These are phyloP conservation scores for Daldinia childiae DNA, from an alignment of 495 filamentous ascomycete genomes.

Conservation along the genomic window DNA sequence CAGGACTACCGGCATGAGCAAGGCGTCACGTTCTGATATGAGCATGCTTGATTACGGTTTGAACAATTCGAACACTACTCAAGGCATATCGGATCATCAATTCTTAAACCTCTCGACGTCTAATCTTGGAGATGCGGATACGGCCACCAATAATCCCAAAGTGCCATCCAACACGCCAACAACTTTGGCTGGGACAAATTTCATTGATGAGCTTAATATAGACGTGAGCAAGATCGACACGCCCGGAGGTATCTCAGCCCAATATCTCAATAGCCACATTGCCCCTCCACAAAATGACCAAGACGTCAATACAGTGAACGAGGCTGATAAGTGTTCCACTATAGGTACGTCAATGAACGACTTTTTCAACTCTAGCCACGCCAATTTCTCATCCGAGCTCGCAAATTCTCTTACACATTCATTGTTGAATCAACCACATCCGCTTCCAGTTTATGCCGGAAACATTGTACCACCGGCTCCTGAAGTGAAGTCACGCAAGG, in stretches of 20 bases:
- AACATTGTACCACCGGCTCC: constrained; percentile 43
- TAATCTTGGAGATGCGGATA: constrained; percentile 48
- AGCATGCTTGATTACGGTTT: constrained; percentile 55
- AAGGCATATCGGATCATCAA: constrained; percentile 36
- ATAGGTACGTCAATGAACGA: constrained; percentile 42
- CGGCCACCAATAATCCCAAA: constrained; percentile 44
- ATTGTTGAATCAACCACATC: constrained; percentile 56
- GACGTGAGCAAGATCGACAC: constrained; percentile 38
- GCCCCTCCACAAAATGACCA: background rate
- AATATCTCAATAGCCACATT: background rate
- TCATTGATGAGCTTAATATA: constrained; percentile 41
- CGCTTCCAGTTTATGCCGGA: constrained; percentile 46
- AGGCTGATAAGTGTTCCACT: constrained; percentile 8
- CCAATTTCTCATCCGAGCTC: constrained; percentile 48
- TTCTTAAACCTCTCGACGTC: constrained; percentile 47
- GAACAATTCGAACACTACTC: constrained; percentile 16
- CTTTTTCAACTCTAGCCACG: constrained; percentile 38
- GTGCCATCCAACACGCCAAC: constrained; percentile 55
- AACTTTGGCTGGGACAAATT: constrained; percentile 28
- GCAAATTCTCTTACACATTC: constrained; percentile 54
- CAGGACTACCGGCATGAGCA: constrained; percentile 35
- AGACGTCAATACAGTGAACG: background rate
- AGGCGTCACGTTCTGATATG: constrained; percentile 48
- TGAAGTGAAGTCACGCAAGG: constrained; percentile 54
- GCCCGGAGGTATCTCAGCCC: constrained; percentile 38